phyloP scores from a whole-genome alignment of 2,329 filamentous ascomycete species.

The Neurospora sp. region DNA sequence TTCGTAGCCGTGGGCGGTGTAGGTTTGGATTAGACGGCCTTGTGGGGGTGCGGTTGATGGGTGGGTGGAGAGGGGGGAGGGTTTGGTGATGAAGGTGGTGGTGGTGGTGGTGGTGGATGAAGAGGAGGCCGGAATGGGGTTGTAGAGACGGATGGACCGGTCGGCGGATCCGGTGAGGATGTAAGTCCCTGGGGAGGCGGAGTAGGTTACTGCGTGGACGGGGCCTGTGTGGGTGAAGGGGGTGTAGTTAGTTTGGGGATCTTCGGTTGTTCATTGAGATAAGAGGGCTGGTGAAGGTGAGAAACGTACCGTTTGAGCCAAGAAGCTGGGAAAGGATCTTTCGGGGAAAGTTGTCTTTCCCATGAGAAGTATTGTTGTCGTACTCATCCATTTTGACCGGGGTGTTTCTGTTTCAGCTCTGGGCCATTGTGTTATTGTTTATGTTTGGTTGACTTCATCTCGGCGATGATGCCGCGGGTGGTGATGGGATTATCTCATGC shows the following conservation, averaged over 20 bases:
- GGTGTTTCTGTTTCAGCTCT: neutral
- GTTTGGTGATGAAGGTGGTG: constrained; percentile 21
- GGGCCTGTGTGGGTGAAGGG: constrained; percentile 42
- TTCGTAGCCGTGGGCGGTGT: constrained; percentile 84
- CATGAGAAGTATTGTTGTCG: neutral
- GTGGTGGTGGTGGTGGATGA: constrained; percentile 12
- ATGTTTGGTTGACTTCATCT: neutral
- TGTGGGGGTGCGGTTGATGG: constrained; percentile 21
- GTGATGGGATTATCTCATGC: neutral
- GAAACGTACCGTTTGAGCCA: neutral
- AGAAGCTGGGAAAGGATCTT: neutral
- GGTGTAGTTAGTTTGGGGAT: neutral
- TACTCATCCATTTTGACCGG: neutral
- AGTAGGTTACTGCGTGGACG: constrained; percentile 64
- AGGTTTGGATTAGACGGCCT: constrained; percentile 71
- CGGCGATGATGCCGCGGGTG: neutral
- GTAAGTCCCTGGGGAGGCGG: constrained; percentile 62
- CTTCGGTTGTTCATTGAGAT: too few relatives aligned
- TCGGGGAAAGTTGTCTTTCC: neutral
- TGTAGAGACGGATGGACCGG: constrained; percentile 78
- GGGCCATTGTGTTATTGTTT: neutral
- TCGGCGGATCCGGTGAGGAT: constrained; percentile 82
- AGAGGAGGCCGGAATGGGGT: constrained; percentile 37
- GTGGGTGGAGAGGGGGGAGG: constrained; percentile 21
- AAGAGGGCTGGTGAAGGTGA: neutral